phyloP scores from a whole-genome alignment of 768 basidiomycete genomes.

The Rhodotorula babjevae region DNA sequence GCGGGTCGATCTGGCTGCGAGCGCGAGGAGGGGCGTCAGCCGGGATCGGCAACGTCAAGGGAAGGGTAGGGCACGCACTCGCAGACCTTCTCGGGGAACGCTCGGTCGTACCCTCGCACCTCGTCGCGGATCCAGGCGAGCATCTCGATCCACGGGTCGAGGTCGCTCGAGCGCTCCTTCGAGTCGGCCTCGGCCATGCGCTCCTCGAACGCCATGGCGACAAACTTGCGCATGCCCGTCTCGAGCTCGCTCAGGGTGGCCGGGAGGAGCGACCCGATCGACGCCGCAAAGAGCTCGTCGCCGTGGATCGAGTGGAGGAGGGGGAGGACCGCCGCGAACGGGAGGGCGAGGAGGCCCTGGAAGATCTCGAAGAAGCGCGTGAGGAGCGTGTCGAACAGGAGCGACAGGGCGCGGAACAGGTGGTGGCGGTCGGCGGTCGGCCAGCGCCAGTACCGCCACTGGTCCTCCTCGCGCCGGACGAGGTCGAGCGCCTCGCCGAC shows the following conservation, averaged over 20 bases:
- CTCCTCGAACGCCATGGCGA: slow-evolving; percentile 36
- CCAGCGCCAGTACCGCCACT: slow-evolving; percentile 72
- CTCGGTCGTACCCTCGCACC: slow-evolving; percentile 75
- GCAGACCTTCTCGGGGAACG: slow-evolving; percentile 75
- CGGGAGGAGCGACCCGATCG: slow-evolving; percentile 12
- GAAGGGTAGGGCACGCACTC: slow-evolving; percentile 55
- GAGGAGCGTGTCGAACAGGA: slow-evolving; percentile 79
- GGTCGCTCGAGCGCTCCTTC: slow-evolving; percentile 58
- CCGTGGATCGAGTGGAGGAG: slow-evolving; percentile 48
- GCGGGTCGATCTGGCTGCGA: slow-evolving; percentile 57
- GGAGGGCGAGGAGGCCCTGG: slow-evolving; percentile 69
- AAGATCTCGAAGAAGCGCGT: slow-evolving; percentile 76
- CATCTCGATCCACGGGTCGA: slow-evolving; percentile 73
- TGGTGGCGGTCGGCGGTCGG: slow-evolving; percentile 57
- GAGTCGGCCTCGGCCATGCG: slow-evolving; percentile 44
- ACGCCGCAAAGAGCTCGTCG: slow-evolving; percentile 34
- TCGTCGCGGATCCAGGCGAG: slow-evolving; percentile 84
- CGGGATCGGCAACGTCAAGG: no score
- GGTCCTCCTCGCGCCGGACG: slow-evolving; percentile 62
- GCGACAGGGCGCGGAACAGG: slow-evolving; percentile 51
- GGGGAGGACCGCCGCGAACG: slow-evolving; percentile 63
- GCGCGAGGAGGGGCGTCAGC: background rate
- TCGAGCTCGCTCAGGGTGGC: slow-evolving; percentile 25
- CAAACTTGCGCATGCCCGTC: slow-evolving; percentile 34
- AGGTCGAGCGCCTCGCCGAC: slow-evolving; percentile 80